Evolutionary conservation across 345 rosid genomes (phyloP).

Genomic region (Crucihimalaya himalaica): DNA sequence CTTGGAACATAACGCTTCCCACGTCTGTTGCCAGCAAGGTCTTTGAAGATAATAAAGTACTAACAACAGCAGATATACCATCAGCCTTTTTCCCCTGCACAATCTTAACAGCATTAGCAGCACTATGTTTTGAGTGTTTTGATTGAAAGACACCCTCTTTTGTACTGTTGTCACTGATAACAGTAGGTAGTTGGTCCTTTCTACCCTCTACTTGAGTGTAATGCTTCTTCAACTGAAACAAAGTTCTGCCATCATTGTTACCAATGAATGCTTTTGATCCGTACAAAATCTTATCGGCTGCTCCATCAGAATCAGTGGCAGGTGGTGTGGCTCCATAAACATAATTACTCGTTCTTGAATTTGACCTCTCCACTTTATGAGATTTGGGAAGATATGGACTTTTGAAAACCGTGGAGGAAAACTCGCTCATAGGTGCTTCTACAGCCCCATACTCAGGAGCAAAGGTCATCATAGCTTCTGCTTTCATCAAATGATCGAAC

Average conservation of each 20-base stretch:
- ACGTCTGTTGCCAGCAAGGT: constrained; percentile 82
- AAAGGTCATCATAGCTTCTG: constrained; percentile 94
- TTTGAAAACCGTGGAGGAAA: constrained; percentile 65
- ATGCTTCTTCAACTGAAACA: constrained; percentile 49
- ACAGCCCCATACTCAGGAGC: constrained; percentile 98
- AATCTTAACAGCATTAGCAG: constrained; percentile 55
- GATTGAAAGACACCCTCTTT: constrained; percentile 53
- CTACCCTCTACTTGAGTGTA: constrained; percentile 73
- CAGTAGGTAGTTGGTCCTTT: constrained; percentile 49
- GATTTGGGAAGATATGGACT: constrained; percentile 89
- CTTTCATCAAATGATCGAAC: constrained; percentile 92
- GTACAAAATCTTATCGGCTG: constrained; percentile 60
- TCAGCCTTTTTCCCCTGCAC: constrained; percentile 54
- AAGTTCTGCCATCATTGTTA: constrained; percentile 44
- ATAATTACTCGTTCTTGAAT: constrained; percentile 68
- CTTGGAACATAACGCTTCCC: constrained; percentile 87
- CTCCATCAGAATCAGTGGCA: constrained; percentile 56
- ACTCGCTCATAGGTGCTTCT: constrained; percentile 68
- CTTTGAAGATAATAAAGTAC: constrained; percentile 56
- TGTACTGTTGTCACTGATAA: constrained; percentile 46
- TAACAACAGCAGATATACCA: constrained; percentile 53
- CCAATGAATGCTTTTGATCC: constrained; percentile 54
- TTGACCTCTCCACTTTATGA: constrained; percentile 63
- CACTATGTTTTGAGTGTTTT: constrained; percentile 56
- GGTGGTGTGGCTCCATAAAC: constrained; percentile 88